phyloP scores from a whole-genome alignment of 2,329 filamentous ascomycete genomes.

The Lecanoromycetidae sp. region DNA sequence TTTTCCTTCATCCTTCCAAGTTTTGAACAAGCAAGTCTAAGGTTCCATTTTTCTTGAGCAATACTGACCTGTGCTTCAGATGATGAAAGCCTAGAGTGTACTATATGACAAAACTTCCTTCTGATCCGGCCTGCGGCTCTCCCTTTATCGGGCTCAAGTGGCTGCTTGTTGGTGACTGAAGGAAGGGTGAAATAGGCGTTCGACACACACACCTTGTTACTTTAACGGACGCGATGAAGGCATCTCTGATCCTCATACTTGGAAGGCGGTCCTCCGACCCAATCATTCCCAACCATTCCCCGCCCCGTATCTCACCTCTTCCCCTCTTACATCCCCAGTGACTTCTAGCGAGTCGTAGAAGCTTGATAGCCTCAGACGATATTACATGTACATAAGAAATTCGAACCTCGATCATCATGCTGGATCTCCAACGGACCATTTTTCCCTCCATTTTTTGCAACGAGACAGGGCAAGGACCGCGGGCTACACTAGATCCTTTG shows the following conservation, averaged over 20 bases:
- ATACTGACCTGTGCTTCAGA: constrained; percentile 42
- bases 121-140: constrained; percentile 63
- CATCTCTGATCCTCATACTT: constrained; percentile 75
- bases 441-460: no score
- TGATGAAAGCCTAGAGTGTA: constrained; percentile 99
- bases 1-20: constrained; percentile 88
- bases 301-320: no score
- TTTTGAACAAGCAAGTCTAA: constrained; percentile 84
- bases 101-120: constrained; percentile 66
- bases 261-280: constrained; percentile 39
- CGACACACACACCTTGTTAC: constrained; percentile 99
- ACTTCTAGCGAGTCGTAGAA: no score
- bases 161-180: constrained; percentile 54
- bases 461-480: no score
- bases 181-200: constrained; percentile 94
- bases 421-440: no score
- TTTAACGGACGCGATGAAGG: constrained; percentile 89
- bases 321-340: no score
- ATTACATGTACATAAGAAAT: constrained; percentile 5
- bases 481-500: constrained; percentile 8
- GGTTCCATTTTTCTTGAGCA: constrained; percentile 25
- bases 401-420: no score
- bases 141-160: constrained; percentile 81
- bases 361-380: no score
- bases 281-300: no score